A percentile compares a stretch with the other conserved stretches of the same genome.
These are phyloP conservation scores for Przewalskia tangutica DNA, from an alignment of 257 asterid species.

Conservation along the genomic window DNA sequence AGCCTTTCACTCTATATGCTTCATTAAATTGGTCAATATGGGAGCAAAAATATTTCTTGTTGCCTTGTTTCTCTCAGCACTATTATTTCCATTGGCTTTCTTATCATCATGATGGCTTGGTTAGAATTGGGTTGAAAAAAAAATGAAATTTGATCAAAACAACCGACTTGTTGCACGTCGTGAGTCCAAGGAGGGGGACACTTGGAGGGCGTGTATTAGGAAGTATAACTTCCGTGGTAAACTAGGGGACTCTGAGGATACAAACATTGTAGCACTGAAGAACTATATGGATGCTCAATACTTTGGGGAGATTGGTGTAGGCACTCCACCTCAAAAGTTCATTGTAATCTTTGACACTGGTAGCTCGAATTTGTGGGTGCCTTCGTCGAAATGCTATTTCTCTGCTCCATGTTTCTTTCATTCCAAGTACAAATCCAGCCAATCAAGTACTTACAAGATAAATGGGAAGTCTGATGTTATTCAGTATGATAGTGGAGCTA, in stretches of 20 bases:
- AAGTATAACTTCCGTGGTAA: slow-evolving; percentile 45
- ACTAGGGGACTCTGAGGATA: slow-evolving; percentile 44
- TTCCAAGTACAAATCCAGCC: slow-evolving; percentile 66
- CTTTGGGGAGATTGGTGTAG: slow-evolving; percentile 87
- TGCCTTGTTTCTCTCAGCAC: slow-evolving; percentile 36
- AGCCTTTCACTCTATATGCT: not conserved
- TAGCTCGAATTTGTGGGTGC: slow-evolving; percentile 96
- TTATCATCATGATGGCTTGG: slow-evolving; percentile 61
- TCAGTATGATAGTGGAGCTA: slow-evolving; percentile 88
- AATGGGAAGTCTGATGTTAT: slow-evolving; percentile 89
- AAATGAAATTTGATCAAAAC: slow-evolving; percentile 62
- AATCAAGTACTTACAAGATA: slow-evolving; percentile 59
- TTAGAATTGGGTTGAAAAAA: slow-evolving; percentile 76
- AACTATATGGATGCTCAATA: slow-evolving; percentile 98
- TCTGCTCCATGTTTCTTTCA: slow-evolving; percentile 91
- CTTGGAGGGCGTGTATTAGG: slow-evolving; percentile 50
- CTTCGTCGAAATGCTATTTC: slow-evolving; percentile 84
- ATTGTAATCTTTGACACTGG: slow-evolving; percentile 96
- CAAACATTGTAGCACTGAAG: slow-evolving; percentile 69
- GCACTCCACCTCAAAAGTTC: slow-evolving; percentile 84
- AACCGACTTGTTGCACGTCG: slow-evolving; percentile 63
- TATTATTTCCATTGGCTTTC: slow-evolving; percentile 52
- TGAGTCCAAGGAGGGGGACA: slow-evolving; percentile 55
- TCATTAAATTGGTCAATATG: slow-evolving; percentile 40
- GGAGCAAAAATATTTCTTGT: slow-evolving; percentile 30